These are phyloP conservation scores for Fraxinus albicans DNA, from an alignment of 305 asterid species.

Conservation along the genomic window DNA sequence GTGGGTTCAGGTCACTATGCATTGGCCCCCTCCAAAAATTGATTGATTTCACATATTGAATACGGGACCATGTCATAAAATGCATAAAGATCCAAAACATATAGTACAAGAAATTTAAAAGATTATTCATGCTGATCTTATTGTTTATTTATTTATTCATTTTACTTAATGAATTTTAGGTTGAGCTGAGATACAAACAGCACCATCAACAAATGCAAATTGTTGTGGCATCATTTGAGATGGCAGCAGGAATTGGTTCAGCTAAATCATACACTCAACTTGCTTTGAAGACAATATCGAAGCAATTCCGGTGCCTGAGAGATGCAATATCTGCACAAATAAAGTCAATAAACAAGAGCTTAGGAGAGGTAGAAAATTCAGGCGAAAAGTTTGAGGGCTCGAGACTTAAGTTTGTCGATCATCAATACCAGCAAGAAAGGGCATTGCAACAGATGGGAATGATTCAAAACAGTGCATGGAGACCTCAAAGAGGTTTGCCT, in stretches of 20 bases:
- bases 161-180: constrained; percentile 30
- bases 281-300: constrained; percentile 57
- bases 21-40: not conserved
- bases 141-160: not conserved
- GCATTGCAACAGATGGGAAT: constrained; percentile 56
- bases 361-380: constrained; percentile 37
- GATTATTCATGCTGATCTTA: not conserved
- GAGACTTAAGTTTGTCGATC: constrained; percentile 44
- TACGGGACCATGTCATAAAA: constrained; percentile 10
- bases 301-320: constrained; percentile 60
- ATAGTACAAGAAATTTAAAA: not conserved
- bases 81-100: not conserved
- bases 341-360: constrained; percentile 37
- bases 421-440: constrained; percentile 46
- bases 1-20: constrained; percentile 25
- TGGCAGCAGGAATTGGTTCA: constrained; percentile 60
- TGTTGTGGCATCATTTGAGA: constrained; percentile 53
- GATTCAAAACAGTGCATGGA: constrained; percentile 63
- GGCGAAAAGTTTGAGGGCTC: constrained; percentile 37
- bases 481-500: constrained; percentile 70
- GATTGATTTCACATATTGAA: not conserved
- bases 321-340: constrained; percentile 49
- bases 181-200: constrained; percentile 62
- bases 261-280: constrained; percentile 61
- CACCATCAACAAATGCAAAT: constrained; percentile 65